These are phyloP conservation scores for Sphagnurus paluster DNA, from an alignment of 1,284 basidiomycete species.

Conservation along the genomic window DNA sequence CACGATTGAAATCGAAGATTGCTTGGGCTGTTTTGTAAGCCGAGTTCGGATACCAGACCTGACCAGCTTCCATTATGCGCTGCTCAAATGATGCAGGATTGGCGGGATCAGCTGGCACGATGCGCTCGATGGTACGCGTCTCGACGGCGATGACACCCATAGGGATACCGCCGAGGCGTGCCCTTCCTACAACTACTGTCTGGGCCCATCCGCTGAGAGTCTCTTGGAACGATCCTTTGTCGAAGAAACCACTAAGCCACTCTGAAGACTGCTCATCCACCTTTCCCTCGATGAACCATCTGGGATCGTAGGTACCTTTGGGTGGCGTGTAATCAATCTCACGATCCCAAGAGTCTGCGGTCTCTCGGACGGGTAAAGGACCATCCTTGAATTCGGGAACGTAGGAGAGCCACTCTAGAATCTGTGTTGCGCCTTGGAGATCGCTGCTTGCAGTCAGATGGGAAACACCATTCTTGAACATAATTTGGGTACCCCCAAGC, in stretches of 20 bases:
- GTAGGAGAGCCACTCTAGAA: slow-evolving; percentile 95
- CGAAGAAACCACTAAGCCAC: slow-evolving; percentile 93
- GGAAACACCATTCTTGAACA: slow-evolving; percentile 99
- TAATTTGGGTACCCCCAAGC: slow-evolving; percentile 98
- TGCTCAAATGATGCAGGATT: slow-evolving; percentile 98
- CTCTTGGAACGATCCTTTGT: slow-evolving; percentile 95
- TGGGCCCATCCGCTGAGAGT: slow-evolving; percentile 97
- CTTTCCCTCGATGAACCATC: slow-evolving; percentile 97
- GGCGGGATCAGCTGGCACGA: slow-evolving; percentile 98
- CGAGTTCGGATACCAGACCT: slow-evolving; percentile 99
- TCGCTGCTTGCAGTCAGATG: slow-evolving; percentile 95
- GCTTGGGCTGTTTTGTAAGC: slow-evolving; percentile 99
- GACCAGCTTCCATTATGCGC: slow-evolving; percentile 98
- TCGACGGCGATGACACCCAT: slow-evolving; percentile 98
- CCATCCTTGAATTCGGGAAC: slow-evolving; percentile 82
- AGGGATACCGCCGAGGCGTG: slow-evolving; percentile 95
- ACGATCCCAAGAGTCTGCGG: slow-evolving; percentile 88
- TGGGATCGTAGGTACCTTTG: slow-evolving; percentile 95
- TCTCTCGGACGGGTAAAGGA: slow-evolving; percentile 73
- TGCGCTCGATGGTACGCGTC: slow-evolving; percentile 95
- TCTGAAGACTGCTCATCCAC: slow-evolving; percentile 76
- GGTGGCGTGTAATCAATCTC: slow-evolving; percentile 89
- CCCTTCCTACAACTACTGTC: slow-evolving; percentile 96
- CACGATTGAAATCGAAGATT: slow-evolving; percentile 98
- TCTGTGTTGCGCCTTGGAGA: slow-evolving; percentile 90